Evolutionary conservation across 116 monocot genomes (phyloP), one percentile per base, ranked within the genome.

Genomic region (Dioscorea cayenensis): DNA sequence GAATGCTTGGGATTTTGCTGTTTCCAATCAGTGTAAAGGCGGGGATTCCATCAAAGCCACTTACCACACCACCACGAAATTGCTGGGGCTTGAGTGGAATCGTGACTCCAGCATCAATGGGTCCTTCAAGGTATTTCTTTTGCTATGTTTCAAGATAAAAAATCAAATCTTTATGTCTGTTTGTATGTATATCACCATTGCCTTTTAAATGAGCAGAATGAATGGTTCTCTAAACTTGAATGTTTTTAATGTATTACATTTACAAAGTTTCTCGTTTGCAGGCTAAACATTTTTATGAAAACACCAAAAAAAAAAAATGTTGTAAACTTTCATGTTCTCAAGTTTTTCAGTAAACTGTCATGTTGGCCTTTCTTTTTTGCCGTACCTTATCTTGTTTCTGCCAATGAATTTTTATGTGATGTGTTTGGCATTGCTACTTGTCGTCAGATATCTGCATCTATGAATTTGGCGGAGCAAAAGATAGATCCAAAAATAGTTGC

Each of bases 31-130:
- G 79, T 81, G 87, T 63, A 73, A 78, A 0, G 81, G 81, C 19
- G 89, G 89, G 28, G 83, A 91, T 64, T 73, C 85, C 1, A 25
- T 91, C 12, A 86, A 77, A 75, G 95, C 84, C 23, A 80, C 79
- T 11, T 95, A 89, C 66, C 79, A 81, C 75, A 81, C 89, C 48
- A 77, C 86, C 11, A 77, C 70, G 66, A 84, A 86, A 77, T 66
- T 77, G 2, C 79, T 95, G 50, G 92, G 79, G 20, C 49, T 95
- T 51, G 92, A 95, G 69, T 95, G 91, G 95, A 86, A 71, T 65
- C 65, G 81, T 32, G 81, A 77, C 29, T 87, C 84, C 17, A 81
- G 84, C 79, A 73, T 79, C 72, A 84, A 81, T 74, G 95, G 83
- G 17, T 81, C 81, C 49, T 94, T 94, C 71, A 94, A 94, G 94